Evolutionary conservation across 1,284 basidiomycete genomes (phyloP), one percentile per base, ranked within the genome.

Genomic region (Puccinia brachypodii): DNA sequence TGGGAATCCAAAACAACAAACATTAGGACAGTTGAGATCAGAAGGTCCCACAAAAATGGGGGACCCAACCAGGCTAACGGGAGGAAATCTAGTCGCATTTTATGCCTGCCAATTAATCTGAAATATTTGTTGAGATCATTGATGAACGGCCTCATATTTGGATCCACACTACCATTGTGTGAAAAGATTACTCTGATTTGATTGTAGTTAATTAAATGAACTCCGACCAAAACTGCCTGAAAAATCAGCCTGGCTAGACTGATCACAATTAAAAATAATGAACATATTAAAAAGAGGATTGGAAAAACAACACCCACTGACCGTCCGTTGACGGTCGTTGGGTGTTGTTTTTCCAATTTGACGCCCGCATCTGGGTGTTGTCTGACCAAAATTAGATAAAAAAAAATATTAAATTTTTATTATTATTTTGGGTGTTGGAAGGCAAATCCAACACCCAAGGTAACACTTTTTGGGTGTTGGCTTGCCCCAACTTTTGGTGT

Each of bases 1-100:
- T 36, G 50, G 25, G 71, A 44, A 38, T 81, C 56, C 22, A 81
- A 53, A 47, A 50, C 56, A 36, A 74, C 74, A 33, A 50, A 73
- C 28, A 81, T 58, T 0, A 81, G n/a, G n/a, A 72, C 78, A 7
- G 36, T 8, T 19, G 56, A 64, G 14, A 81, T 81, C 33, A 81
- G 64, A 28, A 50, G 25, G 19, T 73, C 71, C 78, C 78, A 81
- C 11, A 53, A 3, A 16, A 72, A 16, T 7, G 58, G 47, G 40
- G 78, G 58, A 28, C 53, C 71, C 2, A 81, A 19, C 77, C 77
- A 79, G 19, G 72, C 22, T 11, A 73, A 31, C 22, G 64, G 69
- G 28, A 62, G 53, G 7, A 66, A n/a, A n/a, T 64, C 47, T 60
- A 74, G 58, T 33, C 13, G 22, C 9, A 71, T 53, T 62, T 71